Percentiles rank a stretch among this genome's conserved stretches.
Conservation (phyloP, 768 basidiomycete genomes). For the Serpula lacrymans region DNA sequence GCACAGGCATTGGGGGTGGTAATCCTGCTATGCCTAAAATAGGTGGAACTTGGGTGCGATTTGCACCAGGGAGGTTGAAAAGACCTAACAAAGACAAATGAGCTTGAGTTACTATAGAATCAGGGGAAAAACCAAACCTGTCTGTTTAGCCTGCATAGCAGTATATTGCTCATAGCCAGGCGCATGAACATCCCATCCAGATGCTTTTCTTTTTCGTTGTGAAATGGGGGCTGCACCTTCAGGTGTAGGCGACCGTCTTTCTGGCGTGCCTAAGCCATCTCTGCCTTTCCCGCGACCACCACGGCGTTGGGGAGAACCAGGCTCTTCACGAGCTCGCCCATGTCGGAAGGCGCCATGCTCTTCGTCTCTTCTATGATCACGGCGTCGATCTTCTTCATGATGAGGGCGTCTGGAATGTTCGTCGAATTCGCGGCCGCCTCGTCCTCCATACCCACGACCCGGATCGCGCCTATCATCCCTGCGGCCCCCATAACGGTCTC, state of each 20-base stretch:
- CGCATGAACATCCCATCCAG: constrained; percentile 95
- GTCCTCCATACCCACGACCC: constrained; percentile 42
- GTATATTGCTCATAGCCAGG: constrained; percentile 94
- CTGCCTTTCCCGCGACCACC: constrained; percentile 47
- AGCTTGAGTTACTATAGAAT: constrained; percentile 7
- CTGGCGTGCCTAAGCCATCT: constrained; percentile 61
- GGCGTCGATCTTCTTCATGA: constrained; percentile 49
- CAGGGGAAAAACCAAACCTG: constrained; percentile 51
- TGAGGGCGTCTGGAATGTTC: constrained; percentile 41
- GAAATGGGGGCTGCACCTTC: constrained; percentile 77
- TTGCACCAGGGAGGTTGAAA: constrained; percentile 95
- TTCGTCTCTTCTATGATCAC: constrained; percentile 44
- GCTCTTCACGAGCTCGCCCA: constrained; percentile 33
- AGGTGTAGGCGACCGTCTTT: constrained; percentile 87
- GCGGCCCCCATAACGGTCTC: constrained; percentile 32
- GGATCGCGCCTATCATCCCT: constrained; percentile 51
- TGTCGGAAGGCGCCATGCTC: constrained; percentile 29
- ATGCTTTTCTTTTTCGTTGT: constrained; percentile 84
- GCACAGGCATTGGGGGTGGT: constrained; percentile 79
- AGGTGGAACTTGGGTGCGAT: constrained; percentile 82
- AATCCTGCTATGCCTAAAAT: constrained; percentile 80
- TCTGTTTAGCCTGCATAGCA: constrained; percentile 97
- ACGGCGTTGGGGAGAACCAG: constrained; percentile 34
- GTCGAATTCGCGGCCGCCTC: constrained; percentile 43
- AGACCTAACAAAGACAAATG: constrained; percentile 53